These are phyloP conservation scores for Rugonectria rugulosa DNA, from an alignment of 2,329 filamentous ascomycete genomes.

Conservation along the genomic window DNA sequence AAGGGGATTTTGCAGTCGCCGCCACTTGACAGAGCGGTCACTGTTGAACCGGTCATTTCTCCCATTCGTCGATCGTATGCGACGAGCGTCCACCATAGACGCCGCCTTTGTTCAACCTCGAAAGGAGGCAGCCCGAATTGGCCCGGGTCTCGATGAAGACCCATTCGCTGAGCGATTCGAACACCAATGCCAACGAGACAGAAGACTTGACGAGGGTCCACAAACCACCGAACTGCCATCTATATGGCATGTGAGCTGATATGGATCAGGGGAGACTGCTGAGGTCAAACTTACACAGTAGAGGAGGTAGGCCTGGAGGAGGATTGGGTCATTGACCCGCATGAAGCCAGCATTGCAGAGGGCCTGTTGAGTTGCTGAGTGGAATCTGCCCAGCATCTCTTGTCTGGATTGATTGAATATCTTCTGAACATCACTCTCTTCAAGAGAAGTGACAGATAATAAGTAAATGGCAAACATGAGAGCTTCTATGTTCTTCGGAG, in stretches of 20 bases:
- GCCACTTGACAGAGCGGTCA: constrained; percentile 62
- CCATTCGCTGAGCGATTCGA: constrained; percentile 72
- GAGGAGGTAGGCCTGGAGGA: constrained; percentile 72
- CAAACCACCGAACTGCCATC: constrained; percentile 60
- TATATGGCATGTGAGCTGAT: constrained; percentile 22
- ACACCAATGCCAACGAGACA: constrained; percentile 69
- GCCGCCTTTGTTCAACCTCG: constrained; percentile 74
- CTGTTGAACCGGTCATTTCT: constrained; percentile 68
- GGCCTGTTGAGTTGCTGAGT: constrained; percentile 68
- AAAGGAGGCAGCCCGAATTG: constrained; percentile 62
- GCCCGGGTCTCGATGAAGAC: constrained; percentile 69
- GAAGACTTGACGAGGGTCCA: constrained; percentile 61
- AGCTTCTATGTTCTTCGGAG: constrained; percentile 66
- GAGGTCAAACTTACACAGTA: constrained; percentile 64
- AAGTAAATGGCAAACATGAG: constrained; percentile 74
- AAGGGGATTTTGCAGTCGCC: constrained; percentile 65
- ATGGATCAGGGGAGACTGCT: background rate
- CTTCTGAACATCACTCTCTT: constrained; percentile 61
- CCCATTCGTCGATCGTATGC: constrained; percentile 73
- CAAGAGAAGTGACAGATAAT: constrained; percentile 65
- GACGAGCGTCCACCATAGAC: constrained; percentile 77
- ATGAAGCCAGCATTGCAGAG: constrained; percentile 73
- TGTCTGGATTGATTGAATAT: constrained; percentile 63
- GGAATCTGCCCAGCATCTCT: constrained; percentile 60
- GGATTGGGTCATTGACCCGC: constrained; percentile 68